phyloP scores from a whole-genome alignment of 2,329 filamentous ascomycete genomes.

The Bipolaris oryzae region DNA sequence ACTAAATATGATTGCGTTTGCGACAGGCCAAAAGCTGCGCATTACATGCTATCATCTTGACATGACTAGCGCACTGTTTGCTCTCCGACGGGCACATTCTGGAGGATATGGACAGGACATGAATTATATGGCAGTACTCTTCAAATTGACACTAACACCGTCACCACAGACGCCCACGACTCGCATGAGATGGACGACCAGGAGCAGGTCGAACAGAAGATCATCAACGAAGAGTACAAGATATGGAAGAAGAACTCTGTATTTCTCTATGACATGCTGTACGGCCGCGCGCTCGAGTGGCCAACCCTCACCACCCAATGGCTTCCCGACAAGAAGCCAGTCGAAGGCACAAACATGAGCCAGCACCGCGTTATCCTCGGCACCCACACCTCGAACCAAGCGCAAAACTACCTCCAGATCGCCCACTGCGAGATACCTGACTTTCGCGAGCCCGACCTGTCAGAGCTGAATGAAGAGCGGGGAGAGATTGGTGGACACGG shows the following conservation, averaged over 20 bases:
- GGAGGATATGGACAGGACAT: not conserved
- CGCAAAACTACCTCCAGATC: conserved; percentile 91
- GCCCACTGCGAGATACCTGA: conserved; percentile 93
- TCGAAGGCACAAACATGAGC: conserved; percentile 81
- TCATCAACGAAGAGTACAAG: conserved; percentile 99
- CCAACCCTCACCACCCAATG: conserved; percentile 96
- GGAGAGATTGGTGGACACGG: conserved; percentile 95
- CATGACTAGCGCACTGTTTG: not conserved
- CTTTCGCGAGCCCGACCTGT: conserved; percentile 70
- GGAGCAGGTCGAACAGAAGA: conserved; percentile 76
- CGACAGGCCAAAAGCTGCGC: not conserved
- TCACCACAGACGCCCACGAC: conserved; percentile 49
- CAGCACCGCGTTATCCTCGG: conserved; percentile 90
- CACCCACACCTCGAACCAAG: conserved; percentile 87
- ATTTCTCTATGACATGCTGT: conserved; percentile 97
- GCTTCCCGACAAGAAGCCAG: conserved; percentile 75
- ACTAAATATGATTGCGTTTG: not conserved
- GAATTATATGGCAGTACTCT: too few species aligned
- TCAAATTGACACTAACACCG: conserved; percentile 5
- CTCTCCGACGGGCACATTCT: not conserved
- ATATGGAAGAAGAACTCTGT: conserved; percentile 99
- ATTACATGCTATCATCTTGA: not conserved
- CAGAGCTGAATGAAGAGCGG: conserved; percentile 88
- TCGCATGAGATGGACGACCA: conserved; percentile 67
- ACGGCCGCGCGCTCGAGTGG: conserved; percentile 94